Evolutionary conservation across 2,329 filamentous ascomycete species (phyloP).

Genomic region (Mycogone perniciosa): DNA sequence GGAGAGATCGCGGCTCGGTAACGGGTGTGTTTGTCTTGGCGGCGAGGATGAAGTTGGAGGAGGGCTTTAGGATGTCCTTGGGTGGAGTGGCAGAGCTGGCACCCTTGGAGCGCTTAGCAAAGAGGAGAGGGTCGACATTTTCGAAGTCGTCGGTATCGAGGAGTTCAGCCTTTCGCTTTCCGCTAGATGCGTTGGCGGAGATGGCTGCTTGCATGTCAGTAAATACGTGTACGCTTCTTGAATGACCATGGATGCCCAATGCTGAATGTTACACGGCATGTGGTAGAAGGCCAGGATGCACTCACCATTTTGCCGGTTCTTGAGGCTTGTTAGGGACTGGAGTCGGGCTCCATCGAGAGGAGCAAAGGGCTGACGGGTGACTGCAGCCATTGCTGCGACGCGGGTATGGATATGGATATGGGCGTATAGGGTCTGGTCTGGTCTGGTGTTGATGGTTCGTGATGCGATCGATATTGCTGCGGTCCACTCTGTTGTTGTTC

Average conservation of each 20-base stretch:
- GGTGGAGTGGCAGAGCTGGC: constrained; percentile 31
- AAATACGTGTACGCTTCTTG: background rate
- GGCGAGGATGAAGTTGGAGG: constrained; percentile 37
- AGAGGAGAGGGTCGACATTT: constrained; percentile 54
- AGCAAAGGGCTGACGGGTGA: constrained; percentile 67
- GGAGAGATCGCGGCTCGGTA: constrained; percentile 25
- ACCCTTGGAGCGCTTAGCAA: constrained; percentile 54
- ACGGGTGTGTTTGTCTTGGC: constrained; percentile 33
- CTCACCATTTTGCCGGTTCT: constrained; percentile 72
- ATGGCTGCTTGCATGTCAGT: constrained; percentile 24
- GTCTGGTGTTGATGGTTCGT: background rate
- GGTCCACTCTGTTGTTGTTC: background rate
- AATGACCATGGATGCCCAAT: background rate
- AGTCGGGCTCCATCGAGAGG: constrained; percentile 63
- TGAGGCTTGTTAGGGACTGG: constrained; percentile 65
- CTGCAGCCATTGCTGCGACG: constrained; percentile 42
- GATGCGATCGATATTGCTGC: background rate
- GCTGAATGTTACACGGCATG: background rate
- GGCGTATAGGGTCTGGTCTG: background rate
- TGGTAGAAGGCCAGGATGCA: constrained; percentile 12
- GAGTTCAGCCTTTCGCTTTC: constrained; percentile 54
- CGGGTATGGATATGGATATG: constrained; percentile 4
- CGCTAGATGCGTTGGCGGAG: constrained; percentile 29
- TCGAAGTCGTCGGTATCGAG: constrained; percentile 49
- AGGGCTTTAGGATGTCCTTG: constrained; percentile 45